Conservation (phyloP, 2,329 filamentous ascomycete genomes). For the Pseudogymnoascus sp. region DNA sequence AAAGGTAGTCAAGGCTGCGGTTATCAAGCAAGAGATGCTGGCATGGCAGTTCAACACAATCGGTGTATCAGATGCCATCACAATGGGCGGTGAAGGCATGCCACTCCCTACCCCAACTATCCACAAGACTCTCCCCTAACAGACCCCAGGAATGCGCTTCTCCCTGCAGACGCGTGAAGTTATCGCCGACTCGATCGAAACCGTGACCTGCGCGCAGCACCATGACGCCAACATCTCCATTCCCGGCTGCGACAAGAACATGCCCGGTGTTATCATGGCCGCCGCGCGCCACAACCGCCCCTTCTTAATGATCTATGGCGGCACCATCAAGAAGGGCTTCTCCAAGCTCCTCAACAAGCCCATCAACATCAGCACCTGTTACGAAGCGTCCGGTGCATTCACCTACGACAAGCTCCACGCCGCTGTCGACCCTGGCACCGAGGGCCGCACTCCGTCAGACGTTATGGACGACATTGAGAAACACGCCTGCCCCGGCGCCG, state of each 20-base stretch:
- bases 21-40: slow-evolving; percentile 77
- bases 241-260: slow-evolving; percentile 95
- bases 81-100: slow-evolving; percentile 84
- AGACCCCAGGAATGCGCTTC: slow-evolving; percentile 73
- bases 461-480: slow-evolving; percentile 70
- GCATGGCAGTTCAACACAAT: slow-evolving; percentile 93
- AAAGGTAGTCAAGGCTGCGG: slow-evolving; percentile 74
- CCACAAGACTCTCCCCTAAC: slow-evolving; percentile 14
- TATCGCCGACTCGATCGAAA: slow-evolving; percentile 91
- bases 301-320: slow-evolving; percentile 92
- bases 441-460: slow-evolving; percentile 61
- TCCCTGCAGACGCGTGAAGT: slow-evolving; percentile 85
- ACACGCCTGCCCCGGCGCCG: slow-evolving; percentile 60
- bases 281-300: slow-evolving; percentile 87
- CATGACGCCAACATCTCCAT: slow-evolving; percentile 92
- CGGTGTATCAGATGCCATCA: slow-evolving; percentile 83
- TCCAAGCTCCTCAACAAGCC: slow-evolving; percentile 64
- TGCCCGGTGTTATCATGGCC: slow-evolving; percentile 88
- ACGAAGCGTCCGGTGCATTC: slow-evolving; percentile 79
- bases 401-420: slow-evolving; percentile 70
- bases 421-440: slow-evolving; percentile 50
- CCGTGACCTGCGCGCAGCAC: slow-evolving; percentile 81
- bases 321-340: slow-evolving; percentile 82
- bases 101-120: not conserved
- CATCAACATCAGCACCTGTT: slow-evolving; percentile 84